phyloP scores from a whole-genome alignment of 371 early-diverging fungal genomes.

The Apophysomyces variabilis region DNA sequence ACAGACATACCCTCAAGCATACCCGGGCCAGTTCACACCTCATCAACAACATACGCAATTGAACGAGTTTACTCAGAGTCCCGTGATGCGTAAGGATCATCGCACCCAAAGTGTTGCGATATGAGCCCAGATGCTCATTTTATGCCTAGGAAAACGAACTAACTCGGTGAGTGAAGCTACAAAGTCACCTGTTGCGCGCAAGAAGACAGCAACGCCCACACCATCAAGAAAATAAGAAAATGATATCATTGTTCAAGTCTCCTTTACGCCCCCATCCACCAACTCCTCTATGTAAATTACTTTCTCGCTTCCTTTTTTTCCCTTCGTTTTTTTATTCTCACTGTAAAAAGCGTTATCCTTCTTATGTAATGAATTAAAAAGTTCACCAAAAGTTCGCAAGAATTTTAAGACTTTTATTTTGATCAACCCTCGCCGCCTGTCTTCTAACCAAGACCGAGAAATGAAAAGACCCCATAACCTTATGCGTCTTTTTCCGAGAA shows the following conservation, averaged over 20 bases:
- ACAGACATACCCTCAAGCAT: slow-evolving; percentile 11
- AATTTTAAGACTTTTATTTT: too few relatives aligned
- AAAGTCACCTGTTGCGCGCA: slow-evolving; percentile 5
- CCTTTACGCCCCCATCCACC: neutral
- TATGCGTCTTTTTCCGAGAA: too few relatives aligned
- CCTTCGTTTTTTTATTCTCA: slow-evolving; percentile 4
- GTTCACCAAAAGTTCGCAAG: neutral
- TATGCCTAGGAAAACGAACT: slow-evolving; percentile 1
- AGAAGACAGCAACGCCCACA: slow-evolving; percentile 8
- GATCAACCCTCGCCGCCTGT: too few relatives aligned
- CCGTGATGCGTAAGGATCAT: slow-evolving; percentile 9
- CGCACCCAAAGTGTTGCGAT: neutral
- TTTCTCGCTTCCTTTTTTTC: slow-evolving; percentile 9
- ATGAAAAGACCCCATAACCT: too few relatives aligned
- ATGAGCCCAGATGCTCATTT: slow-evolving; percentile 1
- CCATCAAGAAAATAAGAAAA: slow-evolving; percentile 12
- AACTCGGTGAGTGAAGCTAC: slow-evolving; percentile 7
- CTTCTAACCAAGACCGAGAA: too few relatives aligned
- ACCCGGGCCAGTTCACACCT: slow-evolving; percentile 9
- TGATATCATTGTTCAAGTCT: slow-evolving; percentile 2
- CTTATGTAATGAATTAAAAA: neutral
- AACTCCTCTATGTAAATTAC: slow-evolving; percentile 7
- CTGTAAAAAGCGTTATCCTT: slow-evolving; percentile 7
- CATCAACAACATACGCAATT: slow-evolving; percentile 7
- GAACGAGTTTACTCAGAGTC: neutral